These are phyloP conservation scores for Boletus rubescentipes DNA, from an alignment of 768 basidiomycete genomes.

Conservation along the genomic window DNA sequence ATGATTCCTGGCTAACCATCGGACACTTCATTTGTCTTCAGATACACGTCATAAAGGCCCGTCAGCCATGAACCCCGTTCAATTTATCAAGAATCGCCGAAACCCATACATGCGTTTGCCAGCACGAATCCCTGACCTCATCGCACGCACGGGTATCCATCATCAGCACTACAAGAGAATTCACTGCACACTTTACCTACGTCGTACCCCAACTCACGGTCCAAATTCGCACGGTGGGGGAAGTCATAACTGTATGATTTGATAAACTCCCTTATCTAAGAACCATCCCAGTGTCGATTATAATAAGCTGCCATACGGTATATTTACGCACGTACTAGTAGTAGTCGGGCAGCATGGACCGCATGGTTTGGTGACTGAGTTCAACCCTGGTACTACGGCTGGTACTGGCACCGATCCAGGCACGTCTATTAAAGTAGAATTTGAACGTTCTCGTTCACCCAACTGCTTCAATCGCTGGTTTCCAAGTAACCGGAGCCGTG, in stretches of 20 bases:
- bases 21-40: neutral
- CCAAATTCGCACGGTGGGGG: neutral
- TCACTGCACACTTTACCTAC: neutral
- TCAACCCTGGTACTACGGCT: too few relatives aligned
- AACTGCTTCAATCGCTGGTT: neutral
- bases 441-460: neutral
- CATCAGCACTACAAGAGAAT: neutral
- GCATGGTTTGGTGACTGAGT: neutral
- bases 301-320: neutral
- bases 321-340: too few relatives aligned
- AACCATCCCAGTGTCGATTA: neutral
- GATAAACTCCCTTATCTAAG: neutral
- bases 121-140: neutral
- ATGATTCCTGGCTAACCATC: too few relatives aligned
- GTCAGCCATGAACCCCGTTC: neutral
- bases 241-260: constrained; percentile 3
- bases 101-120: neutral
- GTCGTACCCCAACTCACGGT: neutral
- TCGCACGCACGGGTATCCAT: neutral
- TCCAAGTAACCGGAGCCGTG: constrained; percentile 11
- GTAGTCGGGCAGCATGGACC: neutral
- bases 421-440: neutral
- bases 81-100: neutral
- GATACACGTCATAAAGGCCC: neutral
- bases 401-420: neutral